Evolutionary conservation across 78 protist genomes (phyloP).

Genomic region (Dictyostelium citrinum): DNA sequence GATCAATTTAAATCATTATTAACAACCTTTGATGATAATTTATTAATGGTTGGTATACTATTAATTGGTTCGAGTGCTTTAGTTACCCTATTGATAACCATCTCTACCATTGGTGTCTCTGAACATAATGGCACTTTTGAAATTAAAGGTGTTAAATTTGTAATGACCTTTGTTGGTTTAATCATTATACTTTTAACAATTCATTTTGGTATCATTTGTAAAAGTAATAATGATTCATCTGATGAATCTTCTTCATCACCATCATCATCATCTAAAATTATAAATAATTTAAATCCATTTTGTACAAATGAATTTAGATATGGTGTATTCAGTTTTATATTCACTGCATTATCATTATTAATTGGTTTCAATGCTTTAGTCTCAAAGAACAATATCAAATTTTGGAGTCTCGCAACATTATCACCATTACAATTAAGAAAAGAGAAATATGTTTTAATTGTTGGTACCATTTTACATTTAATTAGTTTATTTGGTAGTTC

Average conservation of each 20-base stretch:
- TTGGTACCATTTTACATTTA: slow-evolving; percentile 60
- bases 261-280: neutral
- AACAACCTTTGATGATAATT: slow-evolving; percentile 41
- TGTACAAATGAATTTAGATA: slow-evolving; percentile 42
- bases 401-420: neutral
- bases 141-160: slow-evolving; percentile 51
- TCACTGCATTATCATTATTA: slow-evolving; percentile 14
- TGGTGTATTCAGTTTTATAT: slow-evolving; percentile 42
- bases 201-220: slow-evolving; percentile 46
- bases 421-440: slow-evolving; percentile 39
- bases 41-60: slow-evolving; percentile 36
- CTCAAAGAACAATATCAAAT: slow-evolving; percentile 22
- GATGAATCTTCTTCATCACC: neutral
- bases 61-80: slow-evolving; percentile 65
- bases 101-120: slow-evolving; percentile 27
- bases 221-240: neutral
- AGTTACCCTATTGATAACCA: slow-evolving; percentile 35
- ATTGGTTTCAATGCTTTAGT: slow-evolving; percentile 48
- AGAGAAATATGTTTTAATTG: slow-evolving; percentile 50
- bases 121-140: neutral
- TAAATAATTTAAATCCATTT: neutral
- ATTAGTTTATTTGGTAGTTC: slow-evolving; percentile 78
- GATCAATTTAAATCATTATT: slow-evolving; percentile 12
- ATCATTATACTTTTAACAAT: neutral
- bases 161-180: slow-evolving; percentile 9